These are phyloP conservation scores for Yamadazyma kanchanaburiensis DNA, from an alignment of 1,139 yeast genomes.

Conservation along the genomic window DNA sequence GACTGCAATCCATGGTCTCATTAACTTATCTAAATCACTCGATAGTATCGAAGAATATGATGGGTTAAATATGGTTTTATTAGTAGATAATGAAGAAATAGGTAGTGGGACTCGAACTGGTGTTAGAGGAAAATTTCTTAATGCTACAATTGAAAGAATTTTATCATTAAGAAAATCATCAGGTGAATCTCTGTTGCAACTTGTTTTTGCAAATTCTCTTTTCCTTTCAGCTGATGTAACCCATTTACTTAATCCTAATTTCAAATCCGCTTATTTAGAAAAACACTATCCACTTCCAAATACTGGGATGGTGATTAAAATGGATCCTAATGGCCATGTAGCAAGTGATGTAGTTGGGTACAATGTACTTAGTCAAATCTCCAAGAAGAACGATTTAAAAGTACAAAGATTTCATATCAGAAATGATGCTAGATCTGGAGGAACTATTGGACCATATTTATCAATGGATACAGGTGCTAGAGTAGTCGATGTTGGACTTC, in stretches of 20 bases:
- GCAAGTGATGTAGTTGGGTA: constrained; percentile 74
- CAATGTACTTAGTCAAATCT: constrained; percentile 65
- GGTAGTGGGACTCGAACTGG: constrained; percentile 44
- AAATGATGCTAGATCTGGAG: constrained; percentile 72
- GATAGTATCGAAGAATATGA: constrained; percentile 18
- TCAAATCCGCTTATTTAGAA: constrained; percentile 59
- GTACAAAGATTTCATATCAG: constrained; percentile 70
- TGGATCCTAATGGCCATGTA: constrained; percentile 78
- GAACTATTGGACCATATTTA: constrained; percentile 75
- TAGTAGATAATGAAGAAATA: constrained; percentile 43
- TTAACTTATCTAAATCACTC: constrained; percentile 31
- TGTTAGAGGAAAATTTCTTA: constrained; percentile 34
- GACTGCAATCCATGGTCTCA: constrained; percentile 52
- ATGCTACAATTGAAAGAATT: constrained; percentile 20
- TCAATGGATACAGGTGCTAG: constrained; percentile 69
- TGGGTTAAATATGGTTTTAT: constrained; percentile 39
- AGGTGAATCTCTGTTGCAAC: constrained; percentile 20
- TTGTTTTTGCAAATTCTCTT: constrained; percentile 41
- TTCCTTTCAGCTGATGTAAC: constrained; percentile 64
- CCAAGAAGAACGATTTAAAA: constrained; percentile 52
- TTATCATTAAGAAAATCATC: constrained; percentile 23
- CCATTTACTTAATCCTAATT: constrained; percentile 64
- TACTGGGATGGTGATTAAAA: constrained; percentile 65
- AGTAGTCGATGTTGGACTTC: constrained; percentile 73
- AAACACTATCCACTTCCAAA: constrained; percentile 77